These are phyloP conservation scores for Lithohypha guttulata DNA, from an alignment of 2,329 filamentous ascomycete species.

Conservation along the genomic window DNA sequence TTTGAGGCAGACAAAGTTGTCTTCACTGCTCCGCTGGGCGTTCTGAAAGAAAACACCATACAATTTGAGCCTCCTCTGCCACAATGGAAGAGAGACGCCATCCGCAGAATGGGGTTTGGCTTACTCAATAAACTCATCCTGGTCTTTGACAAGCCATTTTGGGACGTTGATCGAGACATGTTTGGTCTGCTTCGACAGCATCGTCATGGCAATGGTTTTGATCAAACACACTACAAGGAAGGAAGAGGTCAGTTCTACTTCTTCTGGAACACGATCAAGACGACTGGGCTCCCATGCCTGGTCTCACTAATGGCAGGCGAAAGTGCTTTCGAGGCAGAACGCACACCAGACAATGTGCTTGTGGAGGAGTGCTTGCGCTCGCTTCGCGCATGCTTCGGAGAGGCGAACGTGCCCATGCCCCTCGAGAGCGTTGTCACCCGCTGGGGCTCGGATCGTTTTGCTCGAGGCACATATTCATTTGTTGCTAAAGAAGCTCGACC, in stretches of 20 bases:
- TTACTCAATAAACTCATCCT: constrained; percentile 91
- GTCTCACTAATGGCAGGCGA: constrained; percentile 94
- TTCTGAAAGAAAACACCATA: constrained; percentile 72
- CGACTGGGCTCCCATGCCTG: constrained; percentile 74
- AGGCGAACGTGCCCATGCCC: constrained; percentile 58
- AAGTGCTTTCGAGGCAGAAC: constrained; percentile 79
- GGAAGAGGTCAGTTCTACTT: constrained; percentile 89
- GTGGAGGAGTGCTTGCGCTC: constrained; percentile 71
- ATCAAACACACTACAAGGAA: constrained; percentile 66
- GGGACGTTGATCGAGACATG: constrained; percentile 82
- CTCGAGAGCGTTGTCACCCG: constrained; percentile 80
- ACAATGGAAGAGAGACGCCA: constrained; percentile 68
- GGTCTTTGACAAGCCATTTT: constrained; percentile 81
- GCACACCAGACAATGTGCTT: constrained; percentile 61
- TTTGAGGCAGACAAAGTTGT: constrained; percentile 86
- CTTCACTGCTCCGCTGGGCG: constrained; percentile 78
- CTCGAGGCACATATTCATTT: constrained; percentile 91
- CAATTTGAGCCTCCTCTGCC: constrained; percentile 88
- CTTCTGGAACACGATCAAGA: constrained; percentile 93
- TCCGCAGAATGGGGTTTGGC: constrained; percentile 79
- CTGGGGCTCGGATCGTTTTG: constrained; percentile 84
- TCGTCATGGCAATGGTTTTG: constrained; percentile 49
- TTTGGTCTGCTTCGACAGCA: constrained; percentile 82
- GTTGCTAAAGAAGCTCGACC: constrained; percentile 71
- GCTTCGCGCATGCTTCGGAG: constrained; percentile 62